Percentiles rank a stretch among this genome's conserved stretches.
Conservation (phyloP, 2,329 filamentous ascomycete species). For the Microascus cirrosus region DNA sequence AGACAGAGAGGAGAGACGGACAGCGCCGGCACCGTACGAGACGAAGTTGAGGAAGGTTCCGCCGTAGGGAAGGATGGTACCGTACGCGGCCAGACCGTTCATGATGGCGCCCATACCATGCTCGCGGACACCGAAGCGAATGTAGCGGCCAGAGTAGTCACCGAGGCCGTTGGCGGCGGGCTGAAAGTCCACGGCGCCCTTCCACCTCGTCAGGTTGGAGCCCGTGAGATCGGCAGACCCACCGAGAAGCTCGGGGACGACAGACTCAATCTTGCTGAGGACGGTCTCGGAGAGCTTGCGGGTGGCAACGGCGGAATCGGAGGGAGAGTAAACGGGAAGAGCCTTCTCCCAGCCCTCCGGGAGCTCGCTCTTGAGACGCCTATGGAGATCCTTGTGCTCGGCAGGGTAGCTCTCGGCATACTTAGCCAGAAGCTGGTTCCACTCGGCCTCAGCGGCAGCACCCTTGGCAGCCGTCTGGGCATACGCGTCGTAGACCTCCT, state of each 20-base stretch:
- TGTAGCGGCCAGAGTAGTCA: constrained; percentile 82
- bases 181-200: constrained; percentile 95
- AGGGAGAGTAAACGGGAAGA: constrained; percentile 81
- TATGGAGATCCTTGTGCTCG: constrained; percentile 69
- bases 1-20: constrained; percentile 87
- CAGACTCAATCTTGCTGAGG: constrained; percentile 73
- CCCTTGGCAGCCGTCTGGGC: constrained; percentile 75
- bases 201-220: constrained; percentile 98
- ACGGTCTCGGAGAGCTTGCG: constrained; percentile 95
- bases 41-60: constrained; percentile 99
- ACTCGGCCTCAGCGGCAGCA: constrained; percentile 83
- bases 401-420: constrained; percentile 69
- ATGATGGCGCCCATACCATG: constrained; percentile 88
- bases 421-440: constrained; percentile 86
- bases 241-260: constrained; percentile 82
- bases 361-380: constrained; percentile 72
- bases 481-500: constrained; percentile 89
- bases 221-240: constrained; percentile 96
- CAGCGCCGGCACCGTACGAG: constrained; percentile 89
- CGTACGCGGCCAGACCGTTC: constrained; percentile 92
- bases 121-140: constrained; percentile 86
- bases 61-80: constrained; percentile 83
- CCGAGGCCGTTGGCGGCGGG: constrained; percentile 76
- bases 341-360: constrained; percentile 94
- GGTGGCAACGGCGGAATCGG: constrained; percentile 70